Conservation (phyloP, 192 early-diverging fungal species). For the Coemansia sp. region DNA sequence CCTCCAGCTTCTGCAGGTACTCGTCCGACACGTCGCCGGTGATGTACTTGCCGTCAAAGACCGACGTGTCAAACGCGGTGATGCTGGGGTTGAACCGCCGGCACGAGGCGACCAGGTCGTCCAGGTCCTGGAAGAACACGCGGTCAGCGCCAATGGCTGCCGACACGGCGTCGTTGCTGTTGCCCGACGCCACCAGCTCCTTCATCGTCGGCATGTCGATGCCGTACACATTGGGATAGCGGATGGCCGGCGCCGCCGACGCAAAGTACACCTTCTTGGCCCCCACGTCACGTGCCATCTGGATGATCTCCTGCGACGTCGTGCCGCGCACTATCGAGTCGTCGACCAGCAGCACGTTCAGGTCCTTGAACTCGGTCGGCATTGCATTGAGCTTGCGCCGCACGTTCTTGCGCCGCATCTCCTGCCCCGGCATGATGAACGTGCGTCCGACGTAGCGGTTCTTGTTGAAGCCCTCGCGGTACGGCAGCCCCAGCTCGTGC, state of each 20-base stretch:
- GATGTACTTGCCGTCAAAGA: constrained; percentile 93
- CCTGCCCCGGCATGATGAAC: constrained; percentile 99
- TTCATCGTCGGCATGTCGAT: constrained; percentile 97
- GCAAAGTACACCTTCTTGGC: constrained; percentile 99
- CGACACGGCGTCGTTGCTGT: constrained; percentile 81
- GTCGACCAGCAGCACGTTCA: constrained; percentile 98
- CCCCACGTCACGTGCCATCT: constrained; percentile 98
- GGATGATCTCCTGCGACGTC: constrained; percentile 96
- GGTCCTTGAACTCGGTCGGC: constrained; percentile 91
- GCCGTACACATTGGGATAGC: constrained; percentile 98
- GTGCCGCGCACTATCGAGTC: constrained; percentile 99
- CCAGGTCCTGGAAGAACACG: constrained; percentile 90
- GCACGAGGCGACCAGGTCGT: constrained; percentile 81
- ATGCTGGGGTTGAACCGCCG: constrained; percentile 81
- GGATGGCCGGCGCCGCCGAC: constrained; percentile 92
- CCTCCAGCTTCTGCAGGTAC: constrained; percentile 60
- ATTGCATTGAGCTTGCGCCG: constrained; percentile 98
- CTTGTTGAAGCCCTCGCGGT: constrained; percentile 99
- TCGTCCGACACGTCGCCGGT: constrained; percentile 70
- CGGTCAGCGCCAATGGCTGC: constrained; percentile 87
- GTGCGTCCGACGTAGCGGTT: constrained; percentile 98
- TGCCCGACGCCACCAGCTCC: constrained; percentile 84
- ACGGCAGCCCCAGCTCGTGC: constrained; percentile 81
- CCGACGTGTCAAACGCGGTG: constrained; percentile 87
- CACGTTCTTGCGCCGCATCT: constrained; percentile 83